A percentile compares a stretch with the other conserved stretches of the same genome.
Evolutionary conservation across 495 filamentous ascomycete species (phyloP).

Genomic region (Penicillium bovifimosum): DNA sequence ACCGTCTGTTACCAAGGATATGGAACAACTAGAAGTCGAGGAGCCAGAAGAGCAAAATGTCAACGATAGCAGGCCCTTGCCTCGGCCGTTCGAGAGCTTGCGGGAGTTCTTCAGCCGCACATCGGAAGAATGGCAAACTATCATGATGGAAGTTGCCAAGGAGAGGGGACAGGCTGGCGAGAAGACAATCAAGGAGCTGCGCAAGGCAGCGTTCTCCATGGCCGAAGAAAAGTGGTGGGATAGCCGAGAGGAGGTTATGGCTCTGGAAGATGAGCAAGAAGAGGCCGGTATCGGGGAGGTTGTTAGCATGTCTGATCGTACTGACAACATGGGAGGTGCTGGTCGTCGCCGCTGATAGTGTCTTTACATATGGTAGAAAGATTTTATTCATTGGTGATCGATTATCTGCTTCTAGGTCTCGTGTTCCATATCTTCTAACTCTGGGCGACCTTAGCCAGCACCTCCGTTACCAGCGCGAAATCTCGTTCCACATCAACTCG

Average conservation of each 20-base stretch:
- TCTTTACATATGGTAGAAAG: background rate
- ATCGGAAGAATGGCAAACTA: conserved; percentile 82
- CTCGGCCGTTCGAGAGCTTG: conserved; percentile 84
- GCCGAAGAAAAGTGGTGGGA: conserved; percentile 99
- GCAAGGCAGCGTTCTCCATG: conserved; percentile 78
- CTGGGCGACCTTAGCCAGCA: conserved; percentile 29
- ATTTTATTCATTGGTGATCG: background rate
- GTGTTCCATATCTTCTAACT: background rate
- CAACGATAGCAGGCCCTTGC: conserved; percentile 44
- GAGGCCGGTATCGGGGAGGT: conserved; percentile 94
- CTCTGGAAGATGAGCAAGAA: conserved; percentile 93
- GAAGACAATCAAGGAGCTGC: conserved; percentile 82
- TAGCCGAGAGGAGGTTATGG: conserved; percentile 88
- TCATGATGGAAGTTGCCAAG: conserved; percentile 63
- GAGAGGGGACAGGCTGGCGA: conserved; percentile 47
- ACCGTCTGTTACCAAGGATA: conserved; percentile 47
- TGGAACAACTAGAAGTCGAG: conserved; percentile 56
- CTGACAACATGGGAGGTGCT: conserved; percentile 50
- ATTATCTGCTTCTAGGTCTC: background rate
- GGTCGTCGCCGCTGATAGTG: conserved; percentile 51
- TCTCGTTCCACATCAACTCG: conserved; percentile 40
- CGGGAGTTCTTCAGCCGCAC: conserved; percentile 90
- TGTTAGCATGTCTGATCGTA: conserved; percentile 72
- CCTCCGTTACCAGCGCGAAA: conserved; percentile 30
- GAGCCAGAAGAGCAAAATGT: conserved; percentile 48